phyloP scores from a whole-genome alignment of 2,329 filamentous ascomycete species.

The Hypoxylon sp. region DNA sequence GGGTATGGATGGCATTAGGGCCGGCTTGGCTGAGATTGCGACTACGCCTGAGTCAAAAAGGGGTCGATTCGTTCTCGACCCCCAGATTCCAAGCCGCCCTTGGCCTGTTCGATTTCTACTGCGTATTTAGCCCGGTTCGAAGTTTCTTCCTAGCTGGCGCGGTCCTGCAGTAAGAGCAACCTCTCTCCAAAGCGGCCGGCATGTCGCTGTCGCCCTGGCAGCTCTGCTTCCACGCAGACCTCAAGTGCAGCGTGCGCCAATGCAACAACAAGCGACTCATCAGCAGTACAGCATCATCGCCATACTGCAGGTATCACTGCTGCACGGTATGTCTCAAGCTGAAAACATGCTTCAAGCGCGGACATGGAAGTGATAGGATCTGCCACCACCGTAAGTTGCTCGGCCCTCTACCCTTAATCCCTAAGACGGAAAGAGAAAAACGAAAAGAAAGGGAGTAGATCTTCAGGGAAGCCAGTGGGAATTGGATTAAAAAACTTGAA shows the following conservation, averaged over 20 bases:
- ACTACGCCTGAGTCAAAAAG: conserved; percentile 14
- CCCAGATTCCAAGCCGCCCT: neutral
- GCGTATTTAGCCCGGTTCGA: neutral
- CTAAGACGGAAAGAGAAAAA: neutral
- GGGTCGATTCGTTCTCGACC: neutral
- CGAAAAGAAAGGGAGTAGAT: too few relatives aligned
- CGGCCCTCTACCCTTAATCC: neutral
- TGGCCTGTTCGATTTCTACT: neutral
- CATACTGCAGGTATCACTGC: conserved; percentile 33
- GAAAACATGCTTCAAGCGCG: conserved; percentile 27
- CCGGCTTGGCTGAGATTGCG: neutral
- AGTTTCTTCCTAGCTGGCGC: too few relatives aligned
- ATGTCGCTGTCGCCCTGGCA: conserved; percentile 40
- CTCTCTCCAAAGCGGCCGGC: neutral
- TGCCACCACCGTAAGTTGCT: conserved; percentile 37
- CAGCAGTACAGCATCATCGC: conserved; percentile 16
- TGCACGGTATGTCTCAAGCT: conserved; percentile 26
- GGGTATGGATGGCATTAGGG: neutral
- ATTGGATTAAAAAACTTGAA: neutral
- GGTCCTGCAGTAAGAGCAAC: neutral
- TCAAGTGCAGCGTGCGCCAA: conserved; percentile 32
- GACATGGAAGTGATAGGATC: conserved; percentile 35
- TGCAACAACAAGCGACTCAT: conserved; percentile 36
- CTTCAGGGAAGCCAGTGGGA: too few relatives aligned
- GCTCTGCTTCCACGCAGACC: conserved; percentile 38